Evolutionary conservation across 345 rosid genomes (phyloP), one percentile per base, ranked within the genome.

Genomic region (Brassica carinata): DNA sequence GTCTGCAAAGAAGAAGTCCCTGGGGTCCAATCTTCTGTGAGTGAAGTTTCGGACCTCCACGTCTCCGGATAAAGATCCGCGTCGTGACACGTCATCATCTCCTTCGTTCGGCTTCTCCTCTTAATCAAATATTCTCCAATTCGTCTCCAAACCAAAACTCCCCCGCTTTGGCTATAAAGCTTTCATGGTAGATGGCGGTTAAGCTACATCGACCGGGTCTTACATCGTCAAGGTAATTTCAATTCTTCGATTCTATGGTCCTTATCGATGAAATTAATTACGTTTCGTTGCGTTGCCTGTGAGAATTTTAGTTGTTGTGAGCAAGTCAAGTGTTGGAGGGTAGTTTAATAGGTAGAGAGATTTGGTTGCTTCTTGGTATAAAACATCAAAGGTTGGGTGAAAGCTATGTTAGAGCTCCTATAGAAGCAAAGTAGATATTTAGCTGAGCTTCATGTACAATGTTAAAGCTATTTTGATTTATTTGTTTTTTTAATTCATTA

Each of bases 131-230:
- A 14, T 51, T 51, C 58, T 14, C 18, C 18, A 51, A 51, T 51
- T 51, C 58, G 58, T 14, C 58, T 7, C 51, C 0, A 2, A 51
- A 51, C 58, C 18, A 51, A 48, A 48, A 48, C 57, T 4, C 53
- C 18, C 57, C 13, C 48, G 18, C 57, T 14, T 11, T 0, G 17
- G 43, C 8, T 14, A 11, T 14, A 11, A 51, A 17, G 26, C 61
- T 55, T 55, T 55, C 61, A 55, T 55, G 61, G 61, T 55, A 55
- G 61, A 55, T 55, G 61, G 61, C 61, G 7, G 61, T 14, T 55
- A 55, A 55, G 61, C 61, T 55, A 15, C 61, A 55, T 15, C 61
- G 61, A 7, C 61, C 61, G 61, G 26, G 61, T 55, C 61, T 55
- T 15, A 7, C 17, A 55, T 2, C 61, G 61, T 17, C 61, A 15